Evolutionary conservation across 73 alveolate genomes (phyloP), one percentile per base, ranked within the genome.

Genomic region (Stentor roeselii): DNA sequence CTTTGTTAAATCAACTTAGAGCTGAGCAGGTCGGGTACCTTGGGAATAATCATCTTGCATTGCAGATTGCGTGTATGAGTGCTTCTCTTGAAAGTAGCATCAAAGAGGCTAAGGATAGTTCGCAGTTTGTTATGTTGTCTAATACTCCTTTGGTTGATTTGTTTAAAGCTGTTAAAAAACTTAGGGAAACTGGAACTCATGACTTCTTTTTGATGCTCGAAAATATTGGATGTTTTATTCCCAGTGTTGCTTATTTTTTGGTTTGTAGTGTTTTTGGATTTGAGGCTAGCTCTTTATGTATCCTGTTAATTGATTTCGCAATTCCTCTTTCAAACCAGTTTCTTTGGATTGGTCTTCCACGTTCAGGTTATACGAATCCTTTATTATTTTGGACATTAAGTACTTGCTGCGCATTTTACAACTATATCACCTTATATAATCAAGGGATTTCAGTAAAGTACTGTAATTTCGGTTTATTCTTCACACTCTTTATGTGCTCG

Each of bases 41-140:
- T 67, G 80, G 80, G 37, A 67, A 32, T 21, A 67, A 67, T 32
- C 37, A 21, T 1, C 50, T 67, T 67, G 80, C 80, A 30, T 32
- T 67, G 0, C n/a, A 67, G 37, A 34, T 67, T 67, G 11, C 50
- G 21, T 27, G 34, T 1, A 34, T 67, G 0, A 11, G 41, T 14
- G 37, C 34, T 15, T 21, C 80, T 0, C 41, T 27, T 2, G 21
- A 67, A 21, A 34, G 42, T 0, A 67, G 37, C 34, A 1, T 40
- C 1, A 67, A 67, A 67, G 80, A 67, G 34, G 80, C 34, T 1
- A 67, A 67, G 34, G 80, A 21, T 27, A 67, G 15, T 67, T 67
- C 80, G 37, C 27, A 67, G 27, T 67, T 67, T 21, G 80, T 67
- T 2, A 34, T 34, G 41, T 32, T 67, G 42, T 67, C 80, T 67